Conservation (phyloP, 1,139 yeast genomes). For the Taphrina populina region DNA sequence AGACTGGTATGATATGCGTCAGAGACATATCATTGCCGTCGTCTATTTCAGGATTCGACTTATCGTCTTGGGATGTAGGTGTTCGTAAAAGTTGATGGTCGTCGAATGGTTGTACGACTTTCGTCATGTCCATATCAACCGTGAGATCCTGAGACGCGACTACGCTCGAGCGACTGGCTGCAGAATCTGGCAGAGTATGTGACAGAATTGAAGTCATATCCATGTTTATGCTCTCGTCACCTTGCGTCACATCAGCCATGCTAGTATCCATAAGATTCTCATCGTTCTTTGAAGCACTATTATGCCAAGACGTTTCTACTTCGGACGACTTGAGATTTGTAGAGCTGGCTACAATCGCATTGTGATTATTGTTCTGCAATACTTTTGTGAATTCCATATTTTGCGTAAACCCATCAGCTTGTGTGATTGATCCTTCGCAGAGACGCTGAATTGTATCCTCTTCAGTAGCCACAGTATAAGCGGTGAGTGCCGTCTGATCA, state of each 20-base stretch:
- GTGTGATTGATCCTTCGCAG: constrained; percentile 33
- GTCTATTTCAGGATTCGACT: no score
- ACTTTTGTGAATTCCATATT: constrained; percentile 7
- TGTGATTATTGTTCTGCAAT: no score
- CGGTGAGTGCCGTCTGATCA: constrained; percentile 39
- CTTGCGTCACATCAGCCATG: constrained; percentile 34
- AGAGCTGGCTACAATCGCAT: neutral
- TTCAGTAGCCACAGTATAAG: constrained; percentile 33
- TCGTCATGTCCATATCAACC: constrained; percentile 6
- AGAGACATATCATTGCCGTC: no score
- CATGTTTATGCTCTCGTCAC: constrained; percentile 39
- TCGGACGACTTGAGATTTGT: neutral
- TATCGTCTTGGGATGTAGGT: constrained; percentile 1
- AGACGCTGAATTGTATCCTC: constrained; percentile 28
- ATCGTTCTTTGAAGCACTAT: neutral
- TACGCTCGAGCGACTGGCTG: neutral
- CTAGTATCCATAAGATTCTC: constrained; percentile 26
- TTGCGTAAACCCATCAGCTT: constrained; percentile 26
- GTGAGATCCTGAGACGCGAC: neutral
- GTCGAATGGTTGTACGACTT: no score
- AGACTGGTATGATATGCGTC: no score
- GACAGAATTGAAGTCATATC: constrained; percentile 38
- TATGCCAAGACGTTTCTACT: constrained; percentile 14
- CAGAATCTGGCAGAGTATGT: neutral
- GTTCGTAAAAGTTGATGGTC: no score